phyloP scores from a whole-genome alignment of 495 filamentous ascomycete species.

The Lophiostoma macrostomum region DNA sequence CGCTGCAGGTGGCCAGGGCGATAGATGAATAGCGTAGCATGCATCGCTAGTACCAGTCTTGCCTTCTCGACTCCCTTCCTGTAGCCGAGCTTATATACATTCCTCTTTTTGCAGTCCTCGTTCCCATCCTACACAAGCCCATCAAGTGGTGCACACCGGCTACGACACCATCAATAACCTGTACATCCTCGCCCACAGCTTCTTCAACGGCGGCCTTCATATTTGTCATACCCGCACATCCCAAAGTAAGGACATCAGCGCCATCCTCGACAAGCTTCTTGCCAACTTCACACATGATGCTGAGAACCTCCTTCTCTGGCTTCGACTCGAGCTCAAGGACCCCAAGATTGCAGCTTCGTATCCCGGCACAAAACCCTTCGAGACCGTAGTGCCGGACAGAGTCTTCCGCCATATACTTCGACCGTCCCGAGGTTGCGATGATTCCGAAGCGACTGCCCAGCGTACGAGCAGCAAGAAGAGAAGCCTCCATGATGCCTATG shows the following conservation, averaged over 20 bases:
- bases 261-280: constrained; percentile 43
- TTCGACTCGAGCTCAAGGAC: constrained; percentile 46
- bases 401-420: constrained; percentile 43
- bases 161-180: constrained; percentile 34
- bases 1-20: no score
- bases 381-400: constrained; percentile 44
- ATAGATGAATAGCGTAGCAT: no score
- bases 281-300: constrained; percentile 42
- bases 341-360: constrained; percentile 41
- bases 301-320: constrained; percentile 42
- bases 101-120: constrained; percentile 30
- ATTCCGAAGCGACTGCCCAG: constrained; percentile 8
- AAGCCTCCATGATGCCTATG: constrained; percentile 50
- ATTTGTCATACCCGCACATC: constrained; percentile 51
- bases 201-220: constrained; percentile 46
- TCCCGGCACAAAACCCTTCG: constrained; percentile 44
- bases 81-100: constrained; percentile 28
- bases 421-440: constrained; percentile 43
- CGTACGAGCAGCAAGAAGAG: constrained; percentile 8
- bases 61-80: constrained; percentile 26
- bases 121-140: constrained; percentile 29
- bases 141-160: constrained; percentile 33
- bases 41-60: constrained; percentile 24
- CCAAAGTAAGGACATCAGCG: constrained; percentile 48
- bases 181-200: constrained; percentile 40